These are phyloP conservation scores for Sporothrix sp. DNA, from an alignment of 2,329 filamentous ascomycete species.

Conservation along the genomic window DNA sequence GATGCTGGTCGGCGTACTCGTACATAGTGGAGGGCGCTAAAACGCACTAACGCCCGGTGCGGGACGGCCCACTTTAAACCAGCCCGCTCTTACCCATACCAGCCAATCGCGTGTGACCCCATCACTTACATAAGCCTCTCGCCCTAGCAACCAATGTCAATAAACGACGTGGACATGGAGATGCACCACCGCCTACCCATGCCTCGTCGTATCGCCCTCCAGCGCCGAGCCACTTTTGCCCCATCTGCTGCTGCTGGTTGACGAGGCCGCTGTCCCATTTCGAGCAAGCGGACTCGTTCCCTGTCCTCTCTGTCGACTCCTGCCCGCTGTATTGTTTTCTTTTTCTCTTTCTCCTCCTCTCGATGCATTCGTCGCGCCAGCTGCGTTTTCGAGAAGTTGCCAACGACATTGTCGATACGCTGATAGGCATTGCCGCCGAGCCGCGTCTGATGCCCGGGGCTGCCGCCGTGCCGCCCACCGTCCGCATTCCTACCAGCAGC, in stretches of 20 bases:
- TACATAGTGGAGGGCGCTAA: too few species aligned
- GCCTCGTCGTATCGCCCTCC: background rate
- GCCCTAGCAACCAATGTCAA: conserved; percentile 13
- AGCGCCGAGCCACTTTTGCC: background rate
- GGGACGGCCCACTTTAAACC: background rate
- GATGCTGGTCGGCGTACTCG: too few species aligned
- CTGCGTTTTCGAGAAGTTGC: conserved; percentile 20
- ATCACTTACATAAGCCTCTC: background rate
- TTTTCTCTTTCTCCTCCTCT: background rate
- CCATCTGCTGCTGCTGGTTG: background rate
- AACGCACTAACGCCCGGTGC: background rate
- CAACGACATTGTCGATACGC: conserved; percentile 23
- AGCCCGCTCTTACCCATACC: background rate
- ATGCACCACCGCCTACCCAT: conserved; percentile 2
- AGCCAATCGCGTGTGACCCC: background rate
- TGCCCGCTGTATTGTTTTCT: background rate
- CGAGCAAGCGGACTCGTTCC: background rate
- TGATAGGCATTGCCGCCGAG: conserved; percentile 32
- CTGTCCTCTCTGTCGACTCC: background rate
- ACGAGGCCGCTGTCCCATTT: background rate
- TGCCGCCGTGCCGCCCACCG: conserved; percentile 17
- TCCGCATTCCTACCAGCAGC: background rate
- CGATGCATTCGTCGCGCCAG: conserved; percentile 22
- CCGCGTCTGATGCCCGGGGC: conserved; percentile 36
- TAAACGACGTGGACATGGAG: conserved; percentile 2